phyloP scores from a whole-genome alignment of 148 eudicot species.

The Pharnaceum exiguum region DNA sequence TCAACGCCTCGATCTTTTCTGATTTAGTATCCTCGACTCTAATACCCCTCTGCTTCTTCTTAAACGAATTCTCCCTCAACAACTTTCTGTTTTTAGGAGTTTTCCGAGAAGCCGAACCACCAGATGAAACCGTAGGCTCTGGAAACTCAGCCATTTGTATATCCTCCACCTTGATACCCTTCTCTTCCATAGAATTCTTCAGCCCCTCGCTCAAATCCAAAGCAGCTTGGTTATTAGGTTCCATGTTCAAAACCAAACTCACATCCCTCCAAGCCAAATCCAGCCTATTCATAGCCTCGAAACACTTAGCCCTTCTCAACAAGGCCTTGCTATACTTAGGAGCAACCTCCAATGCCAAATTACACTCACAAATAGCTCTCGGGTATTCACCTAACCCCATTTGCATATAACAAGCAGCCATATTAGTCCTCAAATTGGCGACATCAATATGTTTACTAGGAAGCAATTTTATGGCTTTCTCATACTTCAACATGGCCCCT shows the following conservation, averaged over 20 bases:
- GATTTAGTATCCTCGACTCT: constrained; percentile 25
- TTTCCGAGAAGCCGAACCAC: constrained; percentile 24
- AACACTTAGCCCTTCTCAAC: constrained; percentile 87
- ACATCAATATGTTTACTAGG: constrained; percentile 79
- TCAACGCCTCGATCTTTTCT: constrained; percentile 16
- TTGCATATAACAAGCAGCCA: constrained; percentile 93
- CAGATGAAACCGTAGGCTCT: constrained; percentile 31
- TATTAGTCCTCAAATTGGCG: constrained; percentile 66
- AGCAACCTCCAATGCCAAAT: constrained; percentile 90
- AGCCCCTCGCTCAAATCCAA: constrained; percentile 65
- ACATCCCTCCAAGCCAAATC: constrained; percentile 89
- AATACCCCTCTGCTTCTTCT: constrained; percentile 30
- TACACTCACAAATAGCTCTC: constrained; percentile 84
- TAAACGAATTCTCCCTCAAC: constrained; percentile 23
- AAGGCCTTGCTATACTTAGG: constrained; percentile 95
- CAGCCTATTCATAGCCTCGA: constrained; percentile 69
- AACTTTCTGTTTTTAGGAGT: constrained; percentile 34
- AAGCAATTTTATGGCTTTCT: constrained; percentile 88
- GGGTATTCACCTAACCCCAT: constrained; percentile 87
- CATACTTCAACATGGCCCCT: constrained; percentile 87
- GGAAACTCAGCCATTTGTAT: constrained; percentile 37
- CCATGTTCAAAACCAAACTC: constrained; percentile 67
- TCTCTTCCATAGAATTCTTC: constrained; percentile 54
- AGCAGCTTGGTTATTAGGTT: constrained; percentile 75
- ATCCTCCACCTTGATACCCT: constrained; percentile 60